Evolutionary conservation across 108 stramenopile species (phyloP).

Genomic region (Conticribra guillardii): DNA sequence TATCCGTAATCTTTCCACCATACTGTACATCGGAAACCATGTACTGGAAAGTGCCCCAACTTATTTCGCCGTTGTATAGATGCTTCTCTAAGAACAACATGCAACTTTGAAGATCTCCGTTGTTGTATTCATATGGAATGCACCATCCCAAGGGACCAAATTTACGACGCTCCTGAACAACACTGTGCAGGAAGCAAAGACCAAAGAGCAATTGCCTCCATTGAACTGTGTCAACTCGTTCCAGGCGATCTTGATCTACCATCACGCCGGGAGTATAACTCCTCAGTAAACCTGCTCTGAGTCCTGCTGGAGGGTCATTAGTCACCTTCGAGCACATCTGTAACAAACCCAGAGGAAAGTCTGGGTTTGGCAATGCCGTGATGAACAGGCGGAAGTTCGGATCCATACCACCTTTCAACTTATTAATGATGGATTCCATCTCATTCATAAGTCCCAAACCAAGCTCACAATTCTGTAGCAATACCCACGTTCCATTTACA

Average conservation of each 20-base stretch:
- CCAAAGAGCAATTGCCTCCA: conserved; percentile 91
- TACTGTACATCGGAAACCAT: conserved; percentile 94
- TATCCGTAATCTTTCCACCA: conserved; percentile 95
- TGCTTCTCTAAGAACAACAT: conserved; percentile 93
- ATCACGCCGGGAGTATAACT: conserved; percentile 87
- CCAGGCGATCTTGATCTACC: conserved; percentile 92
- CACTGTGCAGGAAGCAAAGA: conserved; percentile 89
- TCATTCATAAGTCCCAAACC: conserved; percentile 87
- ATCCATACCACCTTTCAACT: conserved; percentile 75
- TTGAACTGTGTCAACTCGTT: conserved; percentile 87
- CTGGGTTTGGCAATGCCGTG: conserved; percentile 85
- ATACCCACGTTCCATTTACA: conserved; percentile 91
- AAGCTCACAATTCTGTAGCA: conserved; percentile 93
- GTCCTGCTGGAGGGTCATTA: conserved; percentile 89
- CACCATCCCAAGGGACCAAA: conserved; percentile 94
- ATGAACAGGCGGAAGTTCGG: conserved; percentile 91
- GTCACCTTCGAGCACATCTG: conserved; percentile 96
- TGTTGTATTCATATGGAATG: conserved; percentile 93
- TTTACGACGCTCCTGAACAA: conserved; percentile 93
- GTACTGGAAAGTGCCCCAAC: conserved; percentile 92
- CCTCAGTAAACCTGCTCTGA: conserved; percentile 87
- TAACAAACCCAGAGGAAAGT: conserved; percentile 90
- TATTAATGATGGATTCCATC: conserved; percentile 83
- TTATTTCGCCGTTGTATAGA: conserved; percentile 89
- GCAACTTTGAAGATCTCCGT: conserved; percentile 89